Base-by-base conservation (phyloP, 2,329 filamentous ascomycete species). In the Cladosporium sp. region DNA sequence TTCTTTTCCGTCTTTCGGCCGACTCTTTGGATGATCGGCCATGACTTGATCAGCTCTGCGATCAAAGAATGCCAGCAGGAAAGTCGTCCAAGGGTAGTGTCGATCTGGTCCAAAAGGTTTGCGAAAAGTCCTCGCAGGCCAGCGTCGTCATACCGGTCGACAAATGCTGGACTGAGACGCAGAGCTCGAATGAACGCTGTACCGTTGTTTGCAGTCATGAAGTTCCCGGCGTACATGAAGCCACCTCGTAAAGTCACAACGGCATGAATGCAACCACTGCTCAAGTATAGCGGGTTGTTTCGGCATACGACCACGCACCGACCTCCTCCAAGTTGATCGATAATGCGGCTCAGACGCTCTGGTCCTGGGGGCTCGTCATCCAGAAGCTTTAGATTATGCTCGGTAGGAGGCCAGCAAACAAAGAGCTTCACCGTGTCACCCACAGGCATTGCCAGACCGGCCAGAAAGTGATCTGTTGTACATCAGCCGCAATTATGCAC, bases 331-430 rank as follows among this genome's bases (percentile, higher is more conserved):
- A 43, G 40, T 19, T 30, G 22, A 32, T 43, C 40, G 40, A 43
- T 32, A 7, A 43, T 43, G 40, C 24, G 40, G 22, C 40, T 43
- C 22, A 43, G 24, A 43, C 40, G 40, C 27, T 43, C 40, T 30
- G 40, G 40, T 43, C 40, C 40, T 32, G 40, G 40, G 40, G 24
- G 40, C 40, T 43, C 40, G 22, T 43, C 40, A 24, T 30, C 40
- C 15, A 43, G 40, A 30, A 43, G 40, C 40, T 43, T 43, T 43
- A 43, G n/a, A 43, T 43, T 43, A 43, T 43, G 40, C 40, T 43
- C 40, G 40, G 40, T 43, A 32, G 40, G 40, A 32, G 22, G 40
- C 40, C 40, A 43, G 40, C 40, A 43, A 43, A 32, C 22, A 18
- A 43, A 43, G 40, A 43, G 40, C 40, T 43, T 43, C n/a, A 43